phyloP scores from a whole-genome alignment of 495 filamentous ascomycete genomes.

The Lasiosphaeria miniovina region DNA sequence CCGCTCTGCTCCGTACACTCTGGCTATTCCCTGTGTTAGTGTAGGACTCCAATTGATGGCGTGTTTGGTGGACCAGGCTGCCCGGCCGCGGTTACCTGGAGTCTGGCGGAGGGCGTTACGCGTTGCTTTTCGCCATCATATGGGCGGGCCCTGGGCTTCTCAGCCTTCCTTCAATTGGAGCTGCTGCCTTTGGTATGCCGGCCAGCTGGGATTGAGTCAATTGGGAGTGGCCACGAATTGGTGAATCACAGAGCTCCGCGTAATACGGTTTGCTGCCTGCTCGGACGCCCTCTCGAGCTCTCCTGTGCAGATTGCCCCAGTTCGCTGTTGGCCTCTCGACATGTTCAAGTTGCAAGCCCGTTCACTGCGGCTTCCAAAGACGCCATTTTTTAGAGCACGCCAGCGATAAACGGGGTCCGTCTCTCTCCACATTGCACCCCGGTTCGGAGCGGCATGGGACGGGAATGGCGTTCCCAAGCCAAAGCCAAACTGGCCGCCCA shows the following conservation, averaged over 20 bases:
- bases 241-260: constrained; percentile 19
- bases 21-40: background rate
- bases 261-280: constrained; percentile 18
- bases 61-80: background rate
- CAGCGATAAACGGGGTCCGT: background rate
- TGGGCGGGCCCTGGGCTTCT: background rate
- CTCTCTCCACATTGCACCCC: background rate
- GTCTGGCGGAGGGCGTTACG: constrained; percentile 6
- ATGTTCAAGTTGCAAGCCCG: no score
- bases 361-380: background rate
- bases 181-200: constrained; percentile 12
- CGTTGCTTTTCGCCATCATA: constrained; percentile 15
- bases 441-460: background rate
- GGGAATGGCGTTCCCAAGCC: background rate
- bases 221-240: constrained; percentile 15
- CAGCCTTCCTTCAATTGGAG: background rate
- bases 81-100: background rate
- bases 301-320: background rate
- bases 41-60: background rate
- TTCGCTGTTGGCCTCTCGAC: background rate
- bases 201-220: constrained; percentile 18
- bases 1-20: no score
- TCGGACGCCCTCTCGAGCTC: background rate
- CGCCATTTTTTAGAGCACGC: constrained; percentile 1
- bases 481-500: background rate